Base-by-base conservation (phyloP, 495 filamentous ascomycete species). In the Emericellopsis terricola region DNA sequence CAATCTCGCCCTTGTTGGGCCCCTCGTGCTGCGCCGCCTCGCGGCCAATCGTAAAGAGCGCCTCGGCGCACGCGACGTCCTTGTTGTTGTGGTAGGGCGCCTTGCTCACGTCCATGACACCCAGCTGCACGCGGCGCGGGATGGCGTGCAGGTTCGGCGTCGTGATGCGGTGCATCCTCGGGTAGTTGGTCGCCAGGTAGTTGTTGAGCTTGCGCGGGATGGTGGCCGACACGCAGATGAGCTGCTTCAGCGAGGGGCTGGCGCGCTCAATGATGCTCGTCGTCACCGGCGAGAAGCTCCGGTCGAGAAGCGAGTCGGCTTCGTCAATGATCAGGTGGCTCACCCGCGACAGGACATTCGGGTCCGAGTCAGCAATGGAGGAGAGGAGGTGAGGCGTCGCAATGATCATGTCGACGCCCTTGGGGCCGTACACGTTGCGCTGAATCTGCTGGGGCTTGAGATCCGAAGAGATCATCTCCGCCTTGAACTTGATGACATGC, bases 71-170 rank as follows among this genome's bases (percentile, higher is more conserved):
- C 17, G 89, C 89, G 6, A 96, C 71, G 37, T 68, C 63, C 45
- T 84, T 82, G 64, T 93, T 94, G 39, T 86, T 82, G 37, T 69
- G 76, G 57, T 93, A 97, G 1, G 87, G 85, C 15, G 86, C 73
- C 39, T 78, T 80, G 31, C 85, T 74, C 2, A 86, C 76, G 46
- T 97, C 89, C 13, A 97, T 76, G 17, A 94, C 84, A 30, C 83
- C 82, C 2, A 97, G 73, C 51, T 94, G 86, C 1, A 97, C 84
- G 34, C 91, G 76, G 11, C 89, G 78, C 14, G 89, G 87, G 41
- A 97, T 91, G 21, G 91, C 83, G 49, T 97, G 89, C 1, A 97
- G 65, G 39, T 94, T 93, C 1, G 91, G 86, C 1, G 87, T 96
- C 2, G 85, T 84, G 39, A 97, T 71, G 30, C 91, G 73, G 19